phyloP scores from a whole-genome alignment of 768 basidiomycete species.

The Neoboletus brunneissimus region DNA sequence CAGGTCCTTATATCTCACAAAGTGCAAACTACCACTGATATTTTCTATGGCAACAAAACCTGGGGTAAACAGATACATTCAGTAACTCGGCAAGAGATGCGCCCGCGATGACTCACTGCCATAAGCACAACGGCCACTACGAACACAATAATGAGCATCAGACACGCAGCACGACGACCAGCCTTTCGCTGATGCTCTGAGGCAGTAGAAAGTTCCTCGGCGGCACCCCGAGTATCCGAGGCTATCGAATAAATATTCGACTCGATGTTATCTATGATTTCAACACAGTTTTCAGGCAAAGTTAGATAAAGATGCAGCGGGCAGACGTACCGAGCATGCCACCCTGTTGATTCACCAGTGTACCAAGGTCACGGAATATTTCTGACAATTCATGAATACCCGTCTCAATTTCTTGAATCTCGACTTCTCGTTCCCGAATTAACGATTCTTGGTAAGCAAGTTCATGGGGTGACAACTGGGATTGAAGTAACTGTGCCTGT shows the following conservation, averaged over 20 bases:
- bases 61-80: conserved; percentile 3
- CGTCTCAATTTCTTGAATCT: conserved; percentile 94
- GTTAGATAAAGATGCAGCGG: background rate
- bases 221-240: conserved; percentile 76
- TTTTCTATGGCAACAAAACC: conserved; percentile 26
- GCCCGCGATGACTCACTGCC: conserved; percentile 63
- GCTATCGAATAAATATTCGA: conserved; percentile 87
- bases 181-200: conserved; percentile 94
- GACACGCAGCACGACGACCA: conserved; percentile 83
- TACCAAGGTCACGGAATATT: conserved; percentile 95
- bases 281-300: background rate
- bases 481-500: conserved; percentile 67
- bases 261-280: conserved; percentile 82
- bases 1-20: conserved; percentile 1
- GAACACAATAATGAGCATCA: conserved; percentile 82
- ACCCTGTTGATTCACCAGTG: conserved; percentile 91
- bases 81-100: background rate
- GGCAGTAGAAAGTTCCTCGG: conserved; percentile 84
- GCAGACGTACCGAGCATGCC: conserved; percentile 78
- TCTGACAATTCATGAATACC: conserved; percentile 95
- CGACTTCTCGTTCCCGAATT: conserved; percentile 76
- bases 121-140: conserved; percentile 87
- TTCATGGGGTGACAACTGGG: conserved; percentile 83
- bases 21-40: background rate
- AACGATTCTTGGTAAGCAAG: conserved; percentile 94